phyloP scores from a whole-genome alignment of 176 grass and related monocot genomes.

The Rhipidocladum racemiflorum region DNA sequence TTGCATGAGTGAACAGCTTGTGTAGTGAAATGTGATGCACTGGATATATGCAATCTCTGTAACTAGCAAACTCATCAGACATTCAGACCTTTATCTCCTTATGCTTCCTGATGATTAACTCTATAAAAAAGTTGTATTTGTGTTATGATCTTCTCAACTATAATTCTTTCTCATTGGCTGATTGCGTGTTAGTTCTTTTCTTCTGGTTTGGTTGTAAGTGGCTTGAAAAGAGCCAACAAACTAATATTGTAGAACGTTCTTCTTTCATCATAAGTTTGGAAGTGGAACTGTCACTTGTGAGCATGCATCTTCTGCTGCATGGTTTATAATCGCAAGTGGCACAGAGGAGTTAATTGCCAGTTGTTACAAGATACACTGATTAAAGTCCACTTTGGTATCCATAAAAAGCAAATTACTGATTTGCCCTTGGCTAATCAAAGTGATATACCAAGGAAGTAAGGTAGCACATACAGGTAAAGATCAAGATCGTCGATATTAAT shows the following conservation, averaged over 20 bases:
- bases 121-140: constrained; percentile 17
- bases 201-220: neutral
- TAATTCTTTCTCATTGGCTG: neutral
- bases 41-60: neutral
- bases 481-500: constrained; percentile 99
- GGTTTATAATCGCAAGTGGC: neutral
- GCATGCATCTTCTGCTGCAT: neutral
- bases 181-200: neutral
- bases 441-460: constrained; percentile 27
- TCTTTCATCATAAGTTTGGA: constrained; percentile 4
- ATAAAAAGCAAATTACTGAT: constrained; percentile 25
- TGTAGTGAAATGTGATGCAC: neutral
- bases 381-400: neutral
- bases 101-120: neutral
- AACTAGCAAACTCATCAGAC: constrained; percentile 1
- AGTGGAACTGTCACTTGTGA: neutral
- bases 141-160: constrained; percentile 11
- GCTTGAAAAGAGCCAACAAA: constrained; percentile 24
- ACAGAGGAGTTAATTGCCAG: neutral
- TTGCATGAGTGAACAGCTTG: neutral
- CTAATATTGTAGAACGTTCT: constrained; percentile 7
- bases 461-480: constrained; percentile 79
- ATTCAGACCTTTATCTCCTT: neutral
- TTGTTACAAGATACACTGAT: constrained; percentile 11
- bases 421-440: neutral